A percentile compares a stretch with the other conserved stretches of the same genome.
phyloP scores from a whole-genome alignment of 2,329 filamentous ascomycete genomes.

The Penicillium hordei region DNA sequence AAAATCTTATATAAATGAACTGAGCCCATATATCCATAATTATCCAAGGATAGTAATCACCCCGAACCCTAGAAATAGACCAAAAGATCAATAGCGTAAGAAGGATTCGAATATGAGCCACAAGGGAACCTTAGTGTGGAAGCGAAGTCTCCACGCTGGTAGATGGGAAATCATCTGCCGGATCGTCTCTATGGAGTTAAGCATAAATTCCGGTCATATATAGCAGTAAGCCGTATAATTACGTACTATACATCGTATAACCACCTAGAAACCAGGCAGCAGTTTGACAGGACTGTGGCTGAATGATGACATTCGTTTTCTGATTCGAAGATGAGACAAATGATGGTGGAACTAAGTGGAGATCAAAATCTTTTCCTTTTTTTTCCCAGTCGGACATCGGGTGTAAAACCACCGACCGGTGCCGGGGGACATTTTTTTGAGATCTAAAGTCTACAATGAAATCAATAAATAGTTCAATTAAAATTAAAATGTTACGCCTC shows the following conservation, averaged over 20 bases:
- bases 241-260: background rate
- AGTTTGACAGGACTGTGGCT: conserved; percentile 19
- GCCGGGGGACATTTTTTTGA: background rate
- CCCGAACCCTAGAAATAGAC: conserved; percentile 3
- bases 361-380: background rate
- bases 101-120: background rate
- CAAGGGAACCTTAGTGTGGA: background rate
- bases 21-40: background rate
- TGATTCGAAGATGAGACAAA: background rate
- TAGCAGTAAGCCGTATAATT: conserved; percentile 6
- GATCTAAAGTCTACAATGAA: background rate
- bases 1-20: background rate
- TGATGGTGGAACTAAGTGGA: conserved; percentile 7
- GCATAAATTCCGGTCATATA: conserved; percentile 14
- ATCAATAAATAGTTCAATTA: background rate
- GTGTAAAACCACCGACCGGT: background rate
- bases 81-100: conserved; percentile 5
- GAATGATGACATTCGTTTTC: conserved; percentile 5
- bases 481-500: conserved; percentile 10
- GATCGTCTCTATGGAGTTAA: conserved; percentile 11
- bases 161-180: conserved; percentile 1
- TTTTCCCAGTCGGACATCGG: background rate
- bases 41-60: background rate
- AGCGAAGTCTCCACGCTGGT: conserved; percentile 1
- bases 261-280: conserved; percentile 19